Evolutionary conservation across 345 rosid genomes (phyloP).

Genomic region (Populus nigra): DNA sequence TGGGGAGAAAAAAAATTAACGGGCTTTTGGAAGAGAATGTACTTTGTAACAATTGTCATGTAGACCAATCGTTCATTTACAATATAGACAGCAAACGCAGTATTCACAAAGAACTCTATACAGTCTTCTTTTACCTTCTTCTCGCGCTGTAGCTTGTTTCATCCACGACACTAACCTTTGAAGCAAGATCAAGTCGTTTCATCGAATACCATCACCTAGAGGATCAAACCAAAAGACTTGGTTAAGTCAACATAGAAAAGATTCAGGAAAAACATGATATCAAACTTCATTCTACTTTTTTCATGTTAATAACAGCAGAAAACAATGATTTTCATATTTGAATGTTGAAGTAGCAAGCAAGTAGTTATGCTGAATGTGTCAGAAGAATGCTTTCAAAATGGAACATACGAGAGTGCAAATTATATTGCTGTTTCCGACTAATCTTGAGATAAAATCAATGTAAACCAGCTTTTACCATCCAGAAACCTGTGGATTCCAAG

Average conservation of each 20-base stretch:
- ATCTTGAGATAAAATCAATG: not conserved
- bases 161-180: constrained; percentile 30
- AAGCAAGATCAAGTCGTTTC: constrained; percentile 46
- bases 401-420: not conserved
- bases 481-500: not conserved
- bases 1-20: not conserved
- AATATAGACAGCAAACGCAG: constrained; percentile 26
- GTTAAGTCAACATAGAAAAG: constrained; percentile 3
- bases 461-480: not conserved
- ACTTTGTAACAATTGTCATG: constrained; percentile 6
- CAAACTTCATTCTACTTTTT: not conserved
- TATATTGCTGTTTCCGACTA: not conserved
- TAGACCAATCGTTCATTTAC: constrained; percentile 17
- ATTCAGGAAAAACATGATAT: not conserved
- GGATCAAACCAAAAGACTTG: constrained; percentile 13
- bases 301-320: not conserved
- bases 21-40: not conserved
- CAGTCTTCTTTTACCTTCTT: constrained; percentile 10
- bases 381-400: not conserved
- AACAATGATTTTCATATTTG: not conserved
- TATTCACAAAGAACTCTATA: constrained; percentile 44
- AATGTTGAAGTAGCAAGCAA: not conserved
- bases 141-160: constrained; percentile 24
- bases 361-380: not conserved
- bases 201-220: constrained; percentile 61